Conservation (phyloP, 23 red algal species). For the Gracilaria domingensis region DNA sequence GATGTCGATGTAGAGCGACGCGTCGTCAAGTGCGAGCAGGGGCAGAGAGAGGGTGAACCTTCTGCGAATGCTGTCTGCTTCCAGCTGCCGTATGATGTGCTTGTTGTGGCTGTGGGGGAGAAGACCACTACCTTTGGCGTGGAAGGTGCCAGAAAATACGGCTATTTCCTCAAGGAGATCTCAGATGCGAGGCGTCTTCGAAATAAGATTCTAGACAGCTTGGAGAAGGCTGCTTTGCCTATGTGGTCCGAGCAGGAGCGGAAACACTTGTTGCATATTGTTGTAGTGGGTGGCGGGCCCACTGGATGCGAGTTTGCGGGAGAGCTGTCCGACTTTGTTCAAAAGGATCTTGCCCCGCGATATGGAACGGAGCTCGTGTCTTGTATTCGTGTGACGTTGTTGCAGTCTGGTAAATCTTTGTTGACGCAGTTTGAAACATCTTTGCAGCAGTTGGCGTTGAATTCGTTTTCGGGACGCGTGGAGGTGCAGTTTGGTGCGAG, state of each 20-base stretch:
- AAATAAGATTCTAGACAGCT: constrained; percentile 64
- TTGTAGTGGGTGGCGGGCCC: constrained; percentile 90
- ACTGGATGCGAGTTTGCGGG: constrained; percentile 96
- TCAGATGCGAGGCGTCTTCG: constrained; percentile 84
- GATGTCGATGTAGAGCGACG: constrained; percentile 48
- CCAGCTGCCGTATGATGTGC: constrained; percentile 80
- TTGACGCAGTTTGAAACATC: constrained; percentile 93
- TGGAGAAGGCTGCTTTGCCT: constrained; percentile 91
- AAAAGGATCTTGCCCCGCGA: constrained; percentile 78
- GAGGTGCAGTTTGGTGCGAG: constrained; percentile 74
- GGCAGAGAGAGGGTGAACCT: neutral
- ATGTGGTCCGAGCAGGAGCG: constrained; percentile 77
- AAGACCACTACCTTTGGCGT: constrained; percentile 89
- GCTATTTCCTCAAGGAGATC: constrained; percentile 95
- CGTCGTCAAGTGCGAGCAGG: constrained; percentile 54
- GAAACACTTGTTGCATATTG: constrained; percentile 72
- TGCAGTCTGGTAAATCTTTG: constrained; percentile 79
- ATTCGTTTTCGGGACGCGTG: constrained; percentile 76
- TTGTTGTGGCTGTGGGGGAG: constrained; percentile 88
- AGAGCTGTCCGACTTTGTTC: constrained; percentile 92
- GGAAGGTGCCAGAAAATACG: constrained; percentile 81
- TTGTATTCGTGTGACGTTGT: constrained; percentile 74
- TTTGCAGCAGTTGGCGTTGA: constrained; percentile 78
- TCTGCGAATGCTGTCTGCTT: constrained; percentile 47
- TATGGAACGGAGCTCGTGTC: constrained; percentile 67